These are phyloP conservation scores for Anisodus tanguticus DNA, from an alignment of 257 asterid genomes.

Conservation along the genomic window DNA sequence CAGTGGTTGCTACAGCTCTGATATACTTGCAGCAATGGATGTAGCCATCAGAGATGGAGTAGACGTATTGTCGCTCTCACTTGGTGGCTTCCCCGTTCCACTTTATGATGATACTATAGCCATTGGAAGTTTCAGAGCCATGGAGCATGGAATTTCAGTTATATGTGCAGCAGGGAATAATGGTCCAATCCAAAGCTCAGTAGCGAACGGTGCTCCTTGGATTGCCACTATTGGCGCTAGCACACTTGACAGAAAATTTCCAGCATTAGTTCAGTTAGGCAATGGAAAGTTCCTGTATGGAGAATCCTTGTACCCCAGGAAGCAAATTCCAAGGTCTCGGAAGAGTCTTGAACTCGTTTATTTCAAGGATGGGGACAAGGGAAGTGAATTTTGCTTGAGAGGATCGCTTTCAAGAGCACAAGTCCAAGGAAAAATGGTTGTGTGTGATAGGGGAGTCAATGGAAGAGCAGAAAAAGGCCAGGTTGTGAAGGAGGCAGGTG, in stretches of 20 bases:
- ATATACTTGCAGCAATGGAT: constrained; percentile 91
- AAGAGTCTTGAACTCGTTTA: constrained; percentile 71
- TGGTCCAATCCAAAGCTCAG: constrained; percentile 78
- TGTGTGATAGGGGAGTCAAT: constrained; percentile 83
- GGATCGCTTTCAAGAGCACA: constrained; percentile 68
- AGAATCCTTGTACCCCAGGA: constrained; percentile 83
- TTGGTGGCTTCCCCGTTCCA: constrained; percentile 85
- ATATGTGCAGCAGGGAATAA: constrained; percentile 92
- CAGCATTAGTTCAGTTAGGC: constrained; percentile 69
- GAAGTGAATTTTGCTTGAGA: constrained; percentile 70
- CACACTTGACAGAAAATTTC: constrained; percentile 78
- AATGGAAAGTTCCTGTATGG: constrained; percentile 71
- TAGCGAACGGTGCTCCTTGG: constrained; percentile 94
- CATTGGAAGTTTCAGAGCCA: constrained; percentile 84
- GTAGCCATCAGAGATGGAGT: constrained; percentile 80
- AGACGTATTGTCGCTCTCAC: constrained; percentile 77
- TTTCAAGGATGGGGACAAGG: constrained; percentile 53
- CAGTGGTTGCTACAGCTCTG: constrained; percentile 92
- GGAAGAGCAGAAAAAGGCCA: constrained; percentile 91
- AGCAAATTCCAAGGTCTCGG: constrained; percentile 44
- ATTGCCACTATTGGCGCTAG: constrained; percentile 86
- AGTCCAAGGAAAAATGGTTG: constrained; percentile 75
- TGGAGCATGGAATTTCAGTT: constrained; percentile 86
- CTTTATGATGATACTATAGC: constrained; percentile 85
- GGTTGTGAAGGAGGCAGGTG: constrained; percentile 84